Evolutionary conservation across 441 rosid species (phyloP), one percentile per base, ranked within the genome.

Genomic region (Hypseocharis bilobata): DNA sequence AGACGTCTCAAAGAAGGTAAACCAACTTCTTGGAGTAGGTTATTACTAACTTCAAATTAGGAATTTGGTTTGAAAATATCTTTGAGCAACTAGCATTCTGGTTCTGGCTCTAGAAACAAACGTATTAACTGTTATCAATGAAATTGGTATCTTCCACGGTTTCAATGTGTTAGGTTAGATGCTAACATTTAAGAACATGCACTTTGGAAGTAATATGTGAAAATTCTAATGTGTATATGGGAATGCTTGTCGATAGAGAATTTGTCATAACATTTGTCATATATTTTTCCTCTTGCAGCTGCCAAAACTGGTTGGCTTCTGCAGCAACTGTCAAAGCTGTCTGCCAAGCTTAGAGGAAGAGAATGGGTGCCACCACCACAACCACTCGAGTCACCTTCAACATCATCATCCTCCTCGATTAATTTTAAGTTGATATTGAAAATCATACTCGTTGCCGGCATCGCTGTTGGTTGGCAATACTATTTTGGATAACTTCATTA

Each of bases 1-100:
- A 88, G 94, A 73, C 62, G 82, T 64, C 91, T 84, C 42, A 84
- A 73, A 68, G 83, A 77, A 83, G 96, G 97, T 88, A 78, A 75
- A 20, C 66, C 47, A 36, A 57, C 72, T 44, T 67, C 64, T 22
- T 61, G 13, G 19, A 56, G 22, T 51, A 10, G 36, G 27, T 65
- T 20, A 14, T 26, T 57, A 22, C 19, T 36, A 5, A 26, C 63
- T 29, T 47, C 20, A 11, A 5, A 49, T 25, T 17, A 28, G n/a
- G 29, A 6, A 0, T 13, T 2, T 3, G 5, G 34, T 3, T 3
- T 56, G 17, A 28, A 27, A 7, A 27, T 11, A 2, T 13, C 27
- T 3, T n/a, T 27, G 13, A 13, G 3, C 36, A 2, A 57, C 19
- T 4, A 0, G 5, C 56, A 26, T 19, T 4, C 23, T n/a, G 4